Base-by-base conservation (phyloP, 179 eudicot genomes). In the Sideroxylon spinosum region DNA sequence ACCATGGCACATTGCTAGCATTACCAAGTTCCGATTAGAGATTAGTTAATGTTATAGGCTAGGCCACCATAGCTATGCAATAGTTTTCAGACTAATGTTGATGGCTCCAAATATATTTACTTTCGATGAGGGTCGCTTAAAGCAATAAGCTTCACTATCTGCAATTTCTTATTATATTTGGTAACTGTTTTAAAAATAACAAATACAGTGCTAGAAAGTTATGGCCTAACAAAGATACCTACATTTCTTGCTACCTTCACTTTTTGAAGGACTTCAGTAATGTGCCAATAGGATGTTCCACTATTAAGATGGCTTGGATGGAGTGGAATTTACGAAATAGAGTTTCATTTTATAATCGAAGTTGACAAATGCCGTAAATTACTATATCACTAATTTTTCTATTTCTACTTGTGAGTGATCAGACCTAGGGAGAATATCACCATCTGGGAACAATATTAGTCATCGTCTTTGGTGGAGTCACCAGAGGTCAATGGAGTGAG, bases 151-250 rank as follows among this genome's bases (percentile, higher is more conserved):
- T 44, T 56, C 44, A 22, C 44, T 62, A 22, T 23, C 25, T 48
- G 69, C 32, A 60, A 61, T 60, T 75, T 75, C 9, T 16, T 61
- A 5, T 0, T n/a, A 7, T 74, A 20, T 44, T 48, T 22, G 2
- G 20, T 9, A 70, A 22, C 13, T 20, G 22, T 49, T 70, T 2
- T 70, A 49, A 28, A 28, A 28, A 66, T 62, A 28, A 23, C 14
- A 7, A 62, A 3, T 16, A 22, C 28, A 62, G 1, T 59, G 29
- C 67, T 62, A 62, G 25, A 9, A 13, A 25, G 13, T 22, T 9
- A 62, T 62, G 67, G 67, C 29, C 67, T 62, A 62, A 62, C 67
- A 62, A 25, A 62, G 44, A 37, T 37, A 37, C 23, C 63, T 59
- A 22, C 63, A 59, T 9, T 22, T 62, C 67, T 12, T 62, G 28